Evolutionary conservation across 208 protist species (phyloP), one percentile per base, ranked within the genome.

Genomic region (Trypanosoma vivax): DNA sequence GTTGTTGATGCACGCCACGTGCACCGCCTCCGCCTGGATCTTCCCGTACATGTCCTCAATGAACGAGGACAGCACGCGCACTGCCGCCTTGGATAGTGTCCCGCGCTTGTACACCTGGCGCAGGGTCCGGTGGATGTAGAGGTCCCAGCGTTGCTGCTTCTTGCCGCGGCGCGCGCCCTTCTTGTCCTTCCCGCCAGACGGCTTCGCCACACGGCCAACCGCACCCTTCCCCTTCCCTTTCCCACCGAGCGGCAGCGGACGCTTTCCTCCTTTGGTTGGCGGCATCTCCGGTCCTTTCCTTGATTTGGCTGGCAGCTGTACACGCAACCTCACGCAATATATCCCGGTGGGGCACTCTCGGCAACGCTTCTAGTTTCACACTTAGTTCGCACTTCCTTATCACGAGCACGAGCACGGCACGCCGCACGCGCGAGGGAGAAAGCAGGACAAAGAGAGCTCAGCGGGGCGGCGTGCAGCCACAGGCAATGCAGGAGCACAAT

Each of bases 41-140:
- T 96, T 85, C 57, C 98, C 96, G 79, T 99, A 99, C 79, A 98
- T 97, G 71, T 99, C 98, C 50, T 97, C 94, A 65, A 99, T 96
- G 59, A 99, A 99, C 24, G 96, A 98, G 46, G 98, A 98, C 63
- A 99, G 97, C 34, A 99, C 97, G 33, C 75, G 69, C 84, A 99
- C 98, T 35, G 95, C 95, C 43, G 91, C 85, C 65, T 94, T 95
- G 41, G 94, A 98, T 39, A 99, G 97, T 49, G 96, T 95, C 24
- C 92, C 97, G 40, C 93, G 82, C 76, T 98, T 95, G 83, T 98
- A 97, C n/a, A 99, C 95, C 74, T 97, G 91, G 54, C 97, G 96
- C 6, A 99, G 76, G 10, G 93, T 87, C 40, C 92, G 88, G 64
- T 96, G 95, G 54, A 98, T 97, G 78, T 96, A 98, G 9, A 87